Evolutionary conservation across 2,329 filamentous ascomycete species (phyloP), one percentile per base, ranked within the genome.

Genomic region (Aspergillus transmontanensis): DNA sequence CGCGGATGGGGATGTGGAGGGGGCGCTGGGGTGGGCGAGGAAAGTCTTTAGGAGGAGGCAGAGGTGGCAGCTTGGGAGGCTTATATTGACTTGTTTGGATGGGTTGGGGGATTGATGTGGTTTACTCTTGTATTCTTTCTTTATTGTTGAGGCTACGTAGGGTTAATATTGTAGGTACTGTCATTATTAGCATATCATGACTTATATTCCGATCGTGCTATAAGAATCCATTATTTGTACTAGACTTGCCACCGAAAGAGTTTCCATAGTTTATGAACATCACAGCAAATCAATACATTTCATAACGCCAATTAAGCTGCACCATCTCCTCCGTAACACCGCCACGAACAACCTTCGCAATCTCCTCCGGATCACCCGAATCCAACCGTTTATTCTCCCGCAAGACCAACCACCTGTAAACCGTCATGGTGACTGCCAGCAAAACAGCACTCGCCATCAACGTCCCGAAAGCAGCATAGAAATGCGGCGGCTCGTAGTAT

Each of bases 301-400:
- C 80, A 59, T 81, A 81, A 6, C 79, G 76, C 80, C 79, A 82
- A 39, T 71, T 72, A 11, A 82, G 64, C 28, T 75, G 72, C 10
- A 81, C 72, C 80, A 81, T 81, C 65, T 82, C 78, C 56, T 79
- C 74, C 0, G 80, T 82, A 4, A 81, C 79, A 10, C 80, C 80
- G 3, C 77, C 77, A 59, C 76, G 79, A 19, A 79, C 71, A 4
- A 74, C 80, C 69, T 80, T 79, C 0, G 73, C 77, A 61, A 81
- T 75, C 59, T 75, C 43, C 3, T 68, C 72, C 1, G 71, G 71
- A n/a, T 79, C 72, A 3, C 74, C 76, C 0, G 78, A 78, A 48
- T 80, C 77, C 57, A 81, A 62, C 1, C 77, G 75, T 41, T 63
- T 72, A 66, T 81, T 81, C 64, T 81, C 79, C 2, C 78, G 74